Conservation (phyloP, 441 rosid genomes). For the Populus hybrid region DNA sequence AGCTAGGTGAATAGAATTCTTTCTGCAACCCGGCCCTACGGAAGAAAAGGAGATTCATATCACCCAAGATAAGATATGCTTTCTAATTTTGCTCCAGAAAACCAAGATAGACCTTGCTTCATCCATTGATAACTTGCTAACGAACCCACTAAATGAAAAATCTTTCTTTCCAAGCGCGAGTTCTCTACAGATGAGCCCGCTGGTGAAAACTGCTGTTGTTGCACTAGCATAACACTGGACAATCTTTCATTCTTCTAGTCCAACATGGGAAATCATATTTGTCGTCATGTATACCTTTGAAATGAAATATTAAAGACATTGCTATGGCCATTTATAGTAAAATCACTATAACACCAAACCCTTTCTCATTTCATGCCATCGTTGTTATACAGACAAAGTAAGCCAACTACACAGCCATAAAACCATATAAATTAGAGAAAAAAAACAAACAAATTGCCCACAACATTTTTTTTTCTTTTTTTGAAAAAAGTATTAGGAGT, state of each 20-base stretch:
- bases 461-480: constrained; percentile 8
- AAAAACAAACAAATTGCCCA: constrained; percentile 30
- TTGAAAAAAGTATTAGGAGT: no score
- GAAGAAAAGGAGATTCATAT: no score
- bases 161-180: background rate
- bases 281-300: background rate
- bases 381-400: constrained; percentile 26
- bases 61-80: no score
- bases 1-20: no score
- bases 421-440: constrained; percentile 24
- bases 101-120: no score
- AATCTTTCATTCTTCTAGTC: background rate
- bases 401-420: constrained; percentile 32
- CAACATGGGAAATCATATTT: no score
- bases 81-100: background rate
- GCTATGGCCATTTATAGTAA: background rate
- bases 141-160: background rate
- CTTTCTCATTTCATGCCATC: constrained; percentile 34
- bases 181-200: background rate
- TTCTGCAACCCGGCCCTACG: no score
- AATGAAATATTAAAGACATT: background rate
- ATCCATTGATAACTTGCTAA: background rate
- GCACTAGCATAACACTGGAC: background rate
- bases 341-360: constrained; percentile 29
- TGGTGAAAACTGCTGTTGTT: background rate